These are phyloP conservation scores for Pezicula carpinea DNA, from an alignment of 2,329 filamentous ascomycete genomes.

Conservation along the genomic window DNA sequence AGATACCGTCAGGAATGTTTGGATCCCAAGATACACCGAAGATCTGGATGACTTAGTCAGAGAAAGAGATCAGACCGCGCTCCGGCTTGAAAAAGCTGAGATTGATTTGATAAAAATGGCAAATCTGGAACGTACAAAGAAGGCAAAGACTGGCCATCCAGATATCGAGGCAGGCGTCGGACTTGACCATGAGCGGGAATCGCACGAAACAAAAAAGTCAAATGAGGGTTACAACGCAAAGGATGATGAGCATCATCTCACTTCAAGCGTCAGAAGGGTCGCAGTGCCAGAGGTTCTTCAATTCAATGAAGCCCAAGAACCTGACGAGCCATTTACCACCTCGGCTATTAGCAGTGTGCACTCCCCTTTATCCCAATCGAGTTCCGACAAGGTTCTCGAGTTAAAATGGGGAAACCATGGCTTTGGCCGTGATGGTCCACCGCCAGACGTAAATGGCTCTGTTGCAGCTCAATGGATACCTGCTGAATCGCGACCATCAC, in stretches of 20 bases:
- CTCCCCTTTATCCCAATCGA: background rate
- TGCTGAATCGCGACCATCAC: constrained; percentile 25
- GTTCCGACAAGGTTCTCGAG: constrained; percentile 4
- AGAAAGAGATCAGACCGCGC: constrained; percentile 52
- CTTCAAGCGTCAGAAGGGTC: background rate
- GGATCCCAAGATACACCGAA: constrained; percentile 55
- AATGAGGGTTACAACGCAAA: background rate
- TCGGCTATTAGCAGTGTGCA: background rate
- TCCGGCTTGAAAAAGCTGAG: constrained; percentile 61
- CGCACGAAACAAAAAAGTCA: background rate
- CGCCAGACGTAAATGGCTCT: constrained; percentile 29
- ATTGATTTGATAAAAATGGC: constrained; percentile 56
- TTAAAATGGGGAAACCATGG: constrained; percentile 10
- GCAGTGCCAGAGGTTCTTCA: too few relatives aligned
- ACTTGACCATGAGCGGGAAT: background rate
- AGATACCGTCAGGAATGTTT: constrained; percentile 56
- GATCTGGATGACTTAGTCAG: constrained; percentile 56
- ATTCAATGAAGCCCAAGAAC: background rate
- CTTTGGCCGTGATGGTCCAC: constrained; percentile 16
- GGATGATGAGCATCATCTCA: background rate
- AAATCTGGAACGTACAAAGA: constrained; percentile 50
- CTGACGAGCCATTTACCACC: background rate
- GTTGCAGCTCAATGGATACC: constrained; percentile 32
- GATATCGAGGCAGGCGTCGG: constrained; percentile 20
- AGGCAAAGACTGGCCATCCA: constrained; percentile 43